Conservation (phyloP, 1,139 yeast species). For the Spencermartinsiella ligniputridi region DNA sequence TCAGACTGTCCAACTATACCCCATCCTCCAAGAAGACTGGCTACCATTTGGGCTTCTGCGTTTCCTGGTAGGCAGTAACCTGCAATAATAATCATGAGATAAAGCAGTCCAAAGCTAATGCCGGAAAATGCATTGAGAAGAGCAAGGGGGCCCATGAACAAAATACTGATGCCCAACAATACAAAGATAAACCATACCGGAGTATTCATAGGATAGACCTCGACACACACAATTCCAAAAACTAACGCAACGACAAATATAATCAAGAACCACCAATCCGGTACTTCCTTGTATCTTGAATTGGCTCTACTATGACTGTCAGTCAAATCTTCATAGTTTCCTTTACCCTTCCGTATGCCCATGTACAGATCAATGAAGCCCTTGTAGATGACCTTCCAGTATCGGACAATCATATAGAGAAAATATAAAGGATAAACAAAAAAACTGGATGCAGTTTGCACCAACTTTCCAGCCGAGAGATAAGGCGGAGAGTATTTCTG, state of each 20-base stretch:
- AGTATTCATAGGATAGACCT: slow-evolving; percentile 39
- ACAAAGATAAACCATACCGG: slow-evolving; percentile 52
- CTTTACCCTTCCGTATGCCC: neutral
- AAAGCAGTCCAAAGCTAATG: slow-evolving; percentile 50
- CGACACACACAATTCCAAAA: slow-evolving; percentile 38
- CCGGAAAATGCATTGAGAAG: slow-evolving; percentile 49
- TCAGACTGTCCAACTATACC: slow-evolving; percentile 46
- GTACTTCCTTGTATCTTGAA: slow-evolving; percentile 52
- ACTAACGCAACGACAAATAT: slow-evolving; percentile 50
- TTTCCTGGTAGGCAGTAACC: slow-evolving; percentile 66
- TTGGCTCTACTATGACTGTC: slow-evolving; percentile 56
- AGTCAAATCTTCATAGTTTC: slow-evolving; percentile 23
- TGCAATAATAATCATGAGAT: slow-evolving; percentile 54
- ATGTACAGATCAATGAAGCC: slow-evolving; percentile 10
- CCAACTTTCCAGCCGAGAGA: slow-evolving; percentile 53
- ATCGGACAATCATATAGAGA: slow-evolving; percentile 22
- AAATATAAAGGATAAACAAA: slow-evolving; percentile 46
- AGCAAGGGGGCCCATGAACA: slow-evolving; percentile 49
- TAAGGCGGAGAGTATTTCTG: slow-evolving; percentile 46
- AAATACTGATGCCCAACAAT: slow-evolving; percentile 47
- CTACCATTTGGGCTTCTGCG: slow-evolving; percentile 54
- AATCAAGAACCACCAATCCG: slow-evolving; percentile 42
- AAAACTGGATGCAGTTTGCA: slow-evolving; percentile 53
- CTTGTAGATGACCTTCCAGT: slow-evolving; percentile 21
- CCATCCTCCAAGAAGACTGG: slow-evolving; percentile 55